Percentiles rank a stretch among this genome's conserved stretches.
phyloP scores from a whole-genome alignment of 2,329 filamentous ascomycete genomes.

The Fusarium abutilonis region DNA sequence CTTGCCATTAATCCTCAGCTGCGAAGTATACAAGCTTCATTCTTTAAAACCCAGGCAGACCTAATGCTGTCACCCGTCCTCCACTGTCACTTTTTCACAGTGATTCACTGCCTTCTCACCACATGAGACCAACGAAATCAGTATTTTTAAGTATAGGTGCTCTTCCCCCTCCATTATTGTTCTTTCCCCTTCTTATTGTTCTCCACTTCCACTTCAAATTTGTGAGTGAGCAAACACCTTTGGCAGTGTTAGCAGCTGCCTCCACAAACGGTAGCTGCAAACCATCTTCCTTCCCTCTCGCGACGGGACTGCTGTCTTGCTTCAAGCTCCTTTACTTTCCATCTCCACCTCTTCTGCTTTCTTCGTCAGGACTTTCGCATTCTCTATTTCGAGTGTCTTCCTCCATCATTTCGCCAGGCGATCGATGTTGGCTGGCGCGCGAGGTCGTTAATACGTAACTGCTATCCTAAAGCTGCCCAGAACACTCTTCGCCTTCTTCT shows the following conservation, averaged over 20 bases:
- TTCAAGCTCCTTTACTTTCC: not conserved
- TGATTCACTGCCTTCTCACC: slow-evolving; percentile 16
- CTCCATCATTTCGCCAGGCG: not conserved
- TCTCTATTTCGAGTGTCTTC: not conserved
- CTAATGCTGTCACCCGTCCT: not conserved
- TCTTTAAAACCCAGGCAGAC: not conserved
- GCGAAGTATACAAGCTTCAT: not conserved
- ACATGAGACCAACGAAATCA: not conserved
- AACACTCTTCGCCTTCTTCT: not conserved
- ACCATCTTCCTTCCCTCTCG: slow-evolving; percentile 3
- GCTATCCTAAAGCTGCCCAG: not conserved
- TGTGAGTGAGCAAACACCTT: not conserved
- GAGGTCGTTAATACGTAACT: not conserved
- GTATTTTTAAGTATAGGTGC: too few relatives aligned
- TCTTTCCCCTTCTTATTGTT: not conserved
- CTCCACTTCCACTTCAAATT: not conserved
- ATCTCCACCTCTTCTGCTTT: not conserved
- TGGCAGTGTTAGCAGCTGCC: slow-evolving; percentile 12
- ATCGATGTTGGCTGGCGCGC: not conserved
- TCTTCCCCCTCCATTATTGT: too few relatives aligned
- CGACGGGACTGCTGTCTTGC: slow-evolving; percentile 5
- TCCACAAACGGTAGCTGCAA: slow-evolving; percentile 14
- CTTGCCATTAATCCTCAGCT: not conserved
- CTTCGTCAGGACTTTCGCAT: not conserved
- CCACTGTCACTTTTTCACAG: not conserved